Percentiles rank a stretch among this genome's conserved stretches.
Conservation (phyloP, 306 rosid genomes). For the Cicer bijugum region DNA sequence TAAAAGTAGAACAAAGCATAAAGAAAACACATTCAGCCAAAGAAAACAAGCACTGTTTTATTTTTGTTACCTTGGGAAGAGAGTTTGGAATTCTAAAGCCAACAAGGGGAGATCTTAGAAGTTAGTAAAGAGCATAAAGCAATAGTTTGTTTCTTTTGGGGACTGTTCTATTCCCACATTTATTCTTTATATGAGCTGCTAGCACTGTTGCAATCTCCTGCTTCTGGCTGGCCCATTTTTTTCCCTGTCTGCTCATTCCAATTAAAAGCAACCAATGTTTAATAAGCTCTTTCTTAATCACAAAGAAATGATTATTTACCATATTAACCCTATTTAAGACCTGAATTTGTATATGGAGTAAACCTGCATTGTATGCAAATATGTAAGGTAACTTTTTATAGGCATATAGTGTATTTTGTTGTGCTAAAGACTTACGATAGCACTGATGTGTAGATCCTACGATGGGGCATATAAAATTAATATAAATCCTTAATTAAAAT, state of each 20-base stretch:
- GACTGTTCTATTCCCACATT: constrained; percentile 61
- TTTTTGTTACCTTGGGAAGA: constrained; percentile 72
- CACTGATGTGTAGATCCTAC: not conserved
- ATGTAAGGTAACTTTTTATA: not conserved
- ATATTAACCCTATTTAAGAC: constrained; percentile 41
- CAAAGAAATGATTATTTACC: constrained; percentile 66
- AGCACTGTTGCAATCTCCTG: constrained; percentile 53
- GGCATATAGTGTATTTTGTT: not conserved
- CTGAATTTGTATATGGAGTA: not conserved
- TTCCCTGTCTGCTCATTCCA: constrained; percentile 48
- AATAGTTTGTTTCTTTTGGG: constrained; percentile 81
- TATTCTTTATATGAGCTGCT: constrained; percentile 63
- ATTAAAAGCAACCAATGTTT: constrained; percentile 45
- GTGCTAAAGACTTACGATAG: not conserved
- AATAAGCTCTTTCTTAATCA: constrained; percentile 62
- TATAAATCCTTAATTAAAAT: not conserved
- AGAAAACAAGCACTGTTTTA: constrained; percentile 55
- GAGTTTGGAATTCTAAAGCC: constrained; percentile 95
- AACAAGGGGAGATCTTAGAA: constrained; percentile 62
- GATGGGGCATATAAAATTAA: constrained; percentile 5
- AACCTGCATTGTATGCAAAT: not conserved
- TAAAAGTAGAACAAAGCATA: constrained; percentile 64
- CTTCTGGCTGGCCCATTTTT: constrained; percentile 48
- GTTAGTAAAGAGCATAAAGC: constrained; percentile 71
- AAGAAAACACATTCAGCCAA: constrained; percentile 57